phyloP scores from a whole-genome alignment of 345 rosid species.

The Rhizophora mangle region DNA sequence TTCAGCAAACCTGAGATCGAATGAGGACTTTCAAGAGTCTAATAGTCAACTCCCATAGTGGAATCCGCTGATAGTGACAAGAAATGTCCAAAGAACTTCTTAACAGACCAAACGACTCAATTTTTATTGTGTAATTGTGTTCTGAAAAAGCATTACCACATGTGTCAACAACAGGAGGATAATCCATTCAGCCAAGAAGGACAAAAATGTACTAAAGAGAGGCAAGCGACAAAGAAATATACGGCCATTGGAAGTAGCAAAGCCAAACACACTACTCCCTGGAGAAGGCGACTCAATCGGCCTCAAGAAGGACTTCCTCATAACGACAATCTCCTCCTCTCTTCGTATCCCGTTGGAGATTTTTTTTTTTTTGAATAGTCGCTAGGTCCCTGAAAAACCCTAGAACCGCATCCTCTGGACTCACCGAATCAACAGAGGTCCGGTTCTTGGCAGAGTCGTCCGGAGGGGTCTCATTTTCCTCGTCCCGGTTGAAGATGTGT shows the following conservation, averaged over 20 bases:
- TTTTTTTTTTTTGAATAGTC: slow-evolving; percentile 41
- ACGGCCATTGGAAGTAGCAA: slow-evolving; percentile 77
- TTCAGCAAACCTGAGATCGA: slow-evolving; percentile 56
- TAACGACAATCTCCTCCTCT: slow-evolving; percentile 25
- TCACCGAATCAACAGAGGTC: slow-evolving; percentile 24
- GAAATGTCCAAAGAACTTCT: no score
- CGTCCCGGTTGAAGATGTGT: slow-evolving; percentile 87
- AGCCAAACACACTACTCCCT: slow-evolving; percentile 52
- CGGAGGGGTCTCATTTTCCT: slow-evolving; percentile 74
- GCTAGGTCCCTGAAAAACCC: slow-evolving; percentile 57
- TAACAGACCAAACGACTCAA: no score
- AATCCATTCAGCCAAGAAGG: no score
- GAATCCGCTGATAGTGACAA: no score
- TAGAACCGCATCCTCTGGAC: slow-evolving; percentile 28
- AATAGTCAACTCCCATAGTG: slow-evolving; percentile 15
- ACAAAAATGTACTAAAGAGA: no score
- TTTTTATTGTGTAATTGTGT: no score
- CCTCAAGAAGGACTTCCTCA: slow-evolving; percentile 50
- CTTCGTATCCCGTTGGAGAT: slow-evolving; percentile 22
- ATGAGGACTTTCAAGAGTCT: slow-evolving; percentile 52
- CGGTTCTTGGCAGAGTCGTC: slow-evolving; percentile 28
- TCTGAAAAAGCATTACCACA: no score
- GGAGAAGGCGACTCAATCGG: slow-evolving; percentile 74
- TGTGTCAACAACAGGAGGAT: no score
- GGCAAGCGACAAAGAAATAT: slow-evolving; percentile 11